phyloP scores from a whole-genome alignment of 2,329 filamentous ascomycete genomes.

The Hymenoscyphus repandus region DNA sequence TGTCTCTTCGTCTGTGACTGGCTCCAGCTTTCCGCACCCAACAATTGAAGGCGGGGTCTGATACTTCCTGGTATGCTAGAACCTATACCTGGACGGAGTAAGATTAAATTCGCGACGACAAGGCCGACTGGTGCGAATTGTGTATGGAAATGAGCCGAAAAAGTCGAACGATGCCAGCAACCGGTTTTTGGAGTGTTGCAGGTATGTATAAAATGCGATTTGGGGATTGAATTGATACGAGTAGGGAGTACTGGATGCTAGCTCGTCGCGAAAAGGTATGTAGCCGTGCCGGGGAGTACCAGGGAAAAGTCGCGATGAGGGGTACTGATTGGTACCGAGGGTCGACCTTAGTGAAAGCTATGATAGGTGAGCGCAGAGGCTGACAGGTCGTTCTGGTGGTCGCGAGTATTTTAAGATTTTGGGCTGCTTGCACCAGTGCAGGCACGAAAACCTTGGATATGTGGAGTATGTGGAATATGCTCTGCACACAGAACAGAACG shows the following conservation, averaged over 20 bases:
- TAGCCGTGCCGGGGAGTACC: constrained; percentile 14
- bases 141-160: not conserved
- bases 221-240: not conserved
- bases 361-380: not conserved
- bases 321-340: constrained; percentile 11
- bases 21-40: constrained; percentile 1
- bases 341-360: not conserved
- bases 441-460: not conserved
- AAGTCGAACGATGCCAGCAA: constrained; percentile 1
- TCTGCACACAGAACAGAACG: not conserved
- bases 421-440: not conserved
- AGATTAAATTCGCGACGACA: constrained; percentile 9
- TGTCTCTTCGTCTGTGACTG: constrained; percentile 1
- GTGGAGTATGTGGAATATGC: no score
- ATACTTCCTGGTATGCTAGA: constrained; percentile 8
- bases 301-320: constrained; percentile 2
- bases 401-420: not conserved
- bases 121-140: not conserved
- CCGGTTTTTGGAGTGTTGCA: constrained; percentile 2
- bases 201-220: not conserved
- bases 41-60: constrained; percentile 10
- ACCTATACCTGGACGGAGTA: constrained; percentile 10
- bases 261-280: constrained; percentile 11
- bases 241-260: not conserved
- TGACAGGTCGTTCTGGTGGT: constrained; percentile 8